Base-by-base conservation (phyloP, 2,329 filamentous ascomycete species). In the Plectosphaerella cucumerina region DNA sequence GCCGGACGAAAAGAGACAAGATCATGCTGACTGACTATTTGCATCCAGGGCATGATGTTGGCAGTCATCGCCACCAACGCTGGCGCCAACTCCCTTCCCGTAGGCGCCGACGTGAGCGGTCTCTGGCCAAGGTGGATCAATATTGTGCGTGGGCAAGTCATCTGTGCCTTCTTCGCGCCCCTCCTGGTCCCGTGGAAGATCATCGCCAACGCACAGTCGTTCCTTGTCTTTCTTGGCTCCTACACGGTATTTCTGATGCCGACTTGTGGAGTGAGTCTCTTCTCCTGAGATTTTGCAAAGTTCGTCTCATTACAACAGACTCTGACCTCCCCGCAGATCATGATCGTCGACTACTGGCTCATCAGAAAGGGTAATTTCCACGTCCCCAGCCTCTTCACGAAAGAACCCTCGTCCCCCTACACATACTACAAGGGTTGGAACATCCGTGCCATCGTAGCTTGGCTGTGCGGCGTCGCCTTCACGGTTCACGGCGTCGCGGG, bases 271-370 rank as follows among this genome's bases (percentile, higher is more conserved):
- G 46, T 57, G 34, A 54, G 56, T 48, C 15, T 4, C 8, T 8
- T 34, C 31, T 8, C 31, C 31, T 34, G n/a, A n/a, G n/a, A n/a
- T n/a, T n/a, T 34, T 34, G 31, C 31, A 34, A n/a, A n/a, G n/a
- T 34, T 14, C 31, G 14, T 9, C 26, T 22, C 5, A 26, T 9
- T 14, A 3, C 14, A 21, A 3, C 11, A 5, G 42, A 8, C 17
- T 42, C 45, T 4, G 42, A 15, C 31, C 26, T 10, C 5, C 6
- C 63, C 62, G 35, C 64, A 62, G 8, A 60, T 64, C 12, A 67
- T 68, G 57, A 56, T 68, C 11, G 59, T 65, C 17, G 68, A 70
- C 51, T 70, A 69, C 54, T 62, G 60, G 47, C 39, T 64, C 37
- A 55, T 66, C 2, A 58, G 63, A 17, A 59, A 52, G 6, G 65